These are phyloP conservation scores for Apiotrichum domesticum DNA, from an alignment of 1,284 basidiomycete genomes.

Conservation along the genomic window DNA sequence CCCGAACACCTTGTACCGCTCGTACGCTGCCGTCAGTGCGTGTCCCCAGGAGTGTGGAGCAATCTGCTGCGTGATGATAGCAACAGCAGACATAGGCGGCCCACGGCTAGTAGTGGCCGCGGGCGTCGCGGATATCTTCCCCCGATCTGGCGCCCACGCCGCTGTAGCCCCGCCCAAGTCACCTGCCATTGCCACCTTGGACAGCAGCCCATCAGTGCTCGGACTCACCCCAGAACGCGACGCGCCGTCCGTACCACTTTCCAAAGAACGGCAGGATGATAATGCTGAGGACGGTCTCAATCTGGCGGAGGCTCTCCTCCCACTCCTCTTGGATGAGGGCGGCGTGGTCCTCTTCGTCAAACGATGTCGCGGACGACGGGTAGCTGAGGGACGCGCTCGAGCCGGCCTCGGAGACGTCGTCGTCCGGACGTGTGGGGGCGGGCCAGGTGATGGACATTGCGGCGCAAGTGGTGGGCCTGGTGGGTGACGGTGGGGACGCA, in stretches of 20 bases:
- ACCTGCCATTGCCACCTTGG: too few relatives aligned
- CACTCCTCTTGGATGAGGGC: slow-evolving; percentile 79
- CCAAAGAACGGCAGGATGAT: slow-evolving; percentile 79
- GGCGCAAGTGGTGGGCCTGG: neutral
- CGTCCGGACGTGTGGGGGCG: slow-evolving; percentile 3
- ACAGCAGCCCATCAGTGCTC: too few relatives aligned
- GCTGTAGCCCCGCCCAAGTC: too few relatives aligned
- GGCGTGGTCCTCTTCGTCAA: slow-evolving; percentile 60
- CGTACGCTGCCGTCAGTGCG: slow-evolving; percentile 54
- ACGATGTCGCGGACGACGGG: slow-evolving; percentile 49
- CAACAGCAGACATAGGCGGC: slow-evolving; percentile 3
- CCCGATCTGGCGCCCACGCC: too few relatives aligned
- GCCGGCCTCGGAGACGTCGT: slow-evolving; percentile 14
- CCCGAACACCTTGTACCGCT: slow-evolving; percentile 63
- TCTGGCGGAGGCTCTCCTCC: slow-evolving; percentile 79
- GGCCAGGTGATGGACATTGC: slow-evolving; percentile 36
- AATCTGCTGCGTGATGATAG: slow-evolving; percentile 63
- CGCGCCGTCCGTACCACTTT: slow-evolving; percentile 77
- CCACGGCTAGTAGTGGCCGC: too few relatives aligned
- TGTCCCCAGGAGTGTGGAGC: slow-evolving; percentile 52
- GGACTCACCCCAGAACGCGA: slow-evolving; percentile 73
- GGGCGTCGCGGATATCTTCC: too few relatives aligned
- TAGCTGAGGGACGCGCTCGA: slow-evolving; percentile 30
- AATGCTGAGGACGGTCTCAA: slow-evolving; percentile 70
- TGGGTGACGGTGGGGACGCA: too few relatives aligned